Conservation (phyloP, 257 asterid genomes). For the Przewalskia tangutica region DNA sequence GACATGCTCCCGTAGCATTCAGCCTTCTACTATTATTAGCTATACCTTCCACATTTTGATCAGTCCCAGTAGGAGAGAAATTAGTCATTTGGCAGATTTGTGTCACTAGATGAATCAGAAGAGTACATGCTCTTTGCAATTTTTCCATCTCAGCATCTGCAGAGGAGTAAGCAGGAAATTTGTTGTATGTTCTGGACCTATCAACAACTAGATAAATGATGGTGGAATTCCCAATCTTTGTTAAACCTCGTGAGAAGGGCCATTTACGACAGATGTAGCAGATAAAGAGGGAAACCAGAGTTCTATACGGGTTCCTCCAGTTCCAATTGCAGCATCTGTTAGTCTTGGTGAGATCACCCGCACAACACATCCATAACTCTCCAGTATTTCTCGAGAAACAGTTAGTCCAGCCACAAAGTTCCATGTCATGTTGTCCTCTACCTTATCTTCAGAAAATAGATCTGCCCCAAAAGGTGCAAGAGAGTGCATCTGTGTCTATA, state of each 20-base stretch:
- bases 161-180: neutral
- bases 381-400: slow-evolving; percentile 91
- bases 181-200: neutral
- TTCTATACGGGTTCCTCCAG: slow-evolving; percentile 83
- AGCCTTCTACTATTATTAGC: neutral
- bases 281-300: slow-evolving; percentile 73
- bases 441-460: slow-evolving; percentile 44
- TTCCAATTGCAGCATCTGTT: slow-evolving; percentile 38
- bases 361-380: slow-evolving; percentile 74
- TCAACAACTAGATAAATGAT: neutral
- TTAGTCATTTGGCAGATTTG: neutral
- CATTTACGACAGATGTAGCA: slow-evolving; percentile 17
- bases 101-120: neutral
- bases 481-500: slow-evolving; percentile 93
- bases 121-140: neutral
- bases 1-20: neutral
- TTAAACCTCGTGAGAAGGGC: slow-evolving; percentile 23
- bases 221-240: neutral
- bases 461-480: slow-evolving; percentile 77
- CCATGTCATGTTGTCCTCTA: slow-evolving; percentile 90
- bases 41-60: neutral
- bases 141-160: neutral
- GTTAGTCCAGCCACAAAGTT: slow-evolving; percentile 83
- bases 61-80: neutral
- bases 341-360: slow-evolving; percentile 74